Evolutionary conservation across 2,329 filamentous ascomycete species (phyloP), one percentile per base, ranked within the genome.

Genomic region (Colletotrichum filicis): DNA sequence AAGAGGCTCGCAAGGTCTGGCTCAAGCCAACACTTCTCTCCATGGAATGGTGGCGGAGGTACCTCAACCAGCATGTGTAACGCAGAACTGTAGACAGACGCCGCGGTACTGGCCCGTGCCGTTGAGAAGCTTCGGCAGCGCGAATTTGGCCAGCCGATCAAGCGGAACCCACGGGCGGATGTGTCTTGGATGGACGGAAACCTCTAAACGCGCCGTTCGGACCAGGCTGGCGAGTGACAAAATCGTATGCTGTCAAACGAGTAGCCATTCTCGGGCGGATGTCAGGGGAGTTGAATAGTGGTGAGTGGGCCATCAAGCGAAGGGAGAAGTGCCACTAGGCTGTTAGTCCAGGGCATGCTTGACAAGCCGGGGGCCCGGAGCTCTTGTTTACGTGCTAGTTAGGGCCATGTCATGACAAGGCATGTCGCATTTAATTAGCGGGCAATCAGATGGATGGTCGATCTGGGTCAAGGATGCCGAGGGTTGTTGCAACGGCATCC

Each of bases 381-480:
- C 56, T 60, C 57, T 26, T 22, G 52, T 46, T 59, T 59, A 28
- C 35, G 28, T 37, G 35, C 49, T 49, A 11, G 37, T 49, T 37
- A 71, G 57, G 68, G 57, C 9, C 49, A 53, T 19, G 55, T 35
- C 16, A 22, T 35, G 37, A 26, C 26, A 12, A 42, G 30, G 42
- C 37, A 55, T 24, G 30, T 66, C 19, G 16, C 62, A 53, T 53
- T 46, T 42, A 53, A 37, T 56, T 52, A 37, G 37, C 28, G 26
- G 46, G n/a, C 59, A n/a, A 52, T 49, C 16, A 35, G 35, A 55
- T 49, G 32, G 30, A 58, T 32, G 59, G 42, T 19, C 42, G 42
- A 72, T 69, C 53, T 68, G 58, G 65, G 26, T 49, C 55, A 56
- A 46, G 66, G 60, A 56, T 70, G 30, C 24, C 58, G 58, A 62